phyloP scores from a whole-genome alignment of 257 asterid species.

The Cruciata laevipes region DNA sequence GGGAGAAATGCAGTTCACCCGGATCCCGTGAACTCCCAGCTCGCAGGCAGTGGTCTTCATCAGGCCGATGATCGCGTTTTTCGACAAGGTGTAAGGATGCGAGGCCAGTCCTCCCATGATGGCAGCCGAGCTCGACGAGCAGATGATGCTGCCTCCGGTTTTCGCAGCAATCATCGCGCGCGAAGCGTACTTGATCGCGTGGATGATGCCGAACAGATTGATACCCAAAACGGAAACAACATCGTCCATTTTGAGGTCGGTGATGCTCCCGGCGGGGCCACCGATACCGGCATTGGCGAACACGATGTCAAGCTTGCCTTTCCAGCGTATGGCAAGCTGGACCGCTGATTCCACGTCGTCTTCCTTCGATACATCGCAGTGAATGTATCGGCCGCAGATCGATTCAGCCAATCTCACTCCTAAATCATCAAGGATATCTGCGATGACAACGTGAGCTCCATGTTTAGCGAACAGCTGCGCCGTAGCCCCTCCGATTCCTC shows the following conservation, averaged over 20 bases:
- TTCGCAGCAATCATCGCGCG: slow-evolving; percentile 50
- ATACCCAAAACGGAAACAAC: slow-evolving; percentile 34
- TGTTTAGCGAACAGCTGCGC: slow-evolving; percentile 46
- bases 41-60: slow-evolving; percentile 74
- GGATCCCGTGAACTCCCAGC: slow-evolving; percentile 61
- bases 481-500: slow-evolving; percentile 86
- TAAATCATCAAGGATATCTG: slow-evolving; percentile 51
- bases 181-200: slow-evolving; percentile 78
- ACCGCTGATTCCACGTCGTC: slow-evolving; percentile 47
- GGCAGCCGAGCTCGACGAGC: slow-evolving; percentile 85
- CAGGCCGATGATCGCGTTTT: slow-evolving; percentile 62
- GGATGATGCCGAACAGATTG: slow-evolving; percentile 63
- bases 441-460: slow-evolving; percentile 62
- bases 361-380: slow-evolving; percentile 67
- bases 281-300: slow-evolving; percentile 79
- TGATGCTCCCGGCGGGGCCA: slow-evolving; percentile 73
- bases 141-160: slow-evolving; percentile 48
- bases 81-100: slow-evolving; percentile 66
- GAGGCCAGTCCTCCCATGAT: slow-evolving; percentile 72
- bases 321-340: slow-evolving; percentile 43
- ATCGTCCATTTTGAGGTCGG: slow-evolving; percentile 43
- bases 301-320: slow-evolving; percentile 66
- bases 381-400: slow-evolving; percentile 41
- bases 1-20: slow-evolving; percentile 70
- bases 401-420: slow-evolving; percentile 46